Conservation (phyloP, 495 filamentous ascomycete species). For the Penicillium longicatenatum region DNA sequence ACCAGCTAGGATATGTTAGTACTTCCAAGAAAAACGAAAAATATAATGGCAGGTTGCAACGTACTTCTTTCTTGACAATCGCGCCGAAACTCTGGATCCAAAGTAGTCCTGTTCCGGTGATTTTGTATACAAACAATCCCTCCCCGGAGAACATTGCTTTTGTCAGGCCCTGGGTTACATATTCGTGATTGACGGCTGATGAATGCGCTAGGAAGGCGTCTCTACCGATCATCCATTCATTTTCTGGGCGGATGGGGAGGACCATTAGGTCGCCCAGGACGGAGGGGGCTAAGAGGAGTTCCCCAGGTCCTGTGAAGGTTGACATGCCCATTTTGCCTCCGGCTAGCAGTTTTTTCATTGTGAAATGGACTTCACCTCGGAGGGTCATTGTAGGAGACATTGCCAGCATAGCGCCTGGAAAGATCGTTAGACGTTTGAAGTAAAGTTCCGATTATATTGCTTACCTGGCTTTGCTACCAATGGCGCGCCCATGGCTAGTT, state of each 20-base stretch:
- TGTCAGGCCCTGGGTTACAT: conserved; percentile 81
- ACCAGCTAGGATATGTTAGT: conserved; percentile 51
- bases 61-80: conserved; percentile 92
- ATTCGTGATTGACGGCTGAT: conserved; percentile 76
- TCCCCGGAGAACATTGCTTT: conserved; percentile 95
- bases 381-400: conserved; percentile 89
- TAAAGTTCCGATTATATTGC: not conserved
- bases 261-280: conserved; percentile 85
- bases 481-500: conserved; percentile 87
- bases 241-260: conserved; percentile 66
- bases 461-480: conserved; percentile 77
- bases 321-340: conserved; percentile 81
- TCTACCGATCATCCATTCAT: conserved; percentile 76
- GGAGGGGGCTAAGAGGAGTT: conserved; percentile 79
- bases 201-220: conserved; percentile 81
- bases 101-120: conserved; percentile 73
- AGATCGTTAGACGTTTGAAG: not conserved
- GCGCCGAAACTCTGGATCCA: conserved; percentile 94
- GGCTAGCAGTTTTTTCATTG: conserved; percentile 79
- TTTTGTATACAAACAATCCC: conserved; percentile 88
- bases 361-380: conserved; percentile 78
- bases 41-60: conserved; percentile 24
- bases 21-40: not conserved
- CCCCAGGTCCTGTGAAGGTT: conserved; percentile 86
- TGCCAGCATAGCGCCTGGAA: conserved; percentile 80